A percentile compares a stretch with the other conserved stretches of the same genome.
These are phyloP conservation scores for Meyerozyma elateridarum DNA, from an alignment of 1,139 yeast species.

Conservation along the genomic window DNA sequence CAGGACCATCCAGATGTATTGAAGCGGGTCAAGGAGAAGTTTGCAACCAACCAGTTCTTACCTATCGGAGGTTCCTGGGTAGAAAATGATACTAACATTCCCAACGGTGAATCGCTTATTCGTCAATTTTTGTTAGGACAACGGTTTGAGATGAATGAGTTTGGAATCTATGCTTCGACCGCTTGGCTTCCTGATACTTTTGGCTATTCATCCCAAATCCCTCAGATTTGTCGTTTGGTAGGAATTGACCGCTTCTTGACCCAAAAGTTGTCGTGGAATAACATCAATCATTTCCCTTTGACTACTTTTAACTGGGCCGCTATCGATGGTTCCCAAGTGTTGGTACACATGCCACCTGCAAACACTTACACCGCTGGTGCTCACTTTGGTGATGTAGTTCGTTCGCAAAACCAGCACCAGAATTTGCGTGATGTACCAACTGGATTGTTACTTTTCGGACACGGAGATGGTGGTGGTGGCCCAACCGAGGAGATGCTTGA, in stretches of 20 bases:
- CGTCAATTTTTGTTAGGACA: slow-evolving; percentile 92
- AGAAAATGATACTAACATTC: slow-evolving; percentile 93
- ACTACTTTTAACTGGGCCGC: slow-evolving; percentile 94
- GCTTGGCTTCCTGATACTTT: slow-evolving; percentile 98
- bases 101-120: slow-evolving; percentile 83
- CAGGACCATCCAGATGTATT: slow-evolving; percentile 81
- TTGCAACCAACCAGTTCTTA: slow-evolving; percentile 67
- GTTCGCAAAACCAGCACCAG: slow-evolving; percentile 78
- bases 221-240: slow-evolving; percentile 82
- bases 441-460: slow-evolving; percentile 79
- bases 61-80: slow-evolving; percentile 99
- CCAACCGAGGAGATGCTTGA: slow-evolving; percentile 93
- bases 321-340: slow-evolving; percentile 85
- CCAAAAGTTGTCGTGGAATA: slow-evolving; percentile 94
- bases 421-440: slow-evolving; percentile 75
- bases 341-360: slow-evolving; percentile 97
- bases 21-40: slow-evolving; percentile 57
- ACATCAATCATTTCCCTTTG: slow-evolving; percentile 84
- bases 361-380: slow-evolving; percentile 93
- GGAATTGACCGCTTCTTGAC: slow-evolving; percentile 84
- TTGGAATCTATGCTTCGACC: slow-evolving; percentile 68
- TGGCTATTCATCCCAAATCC: slow-evolving; percentile 93
- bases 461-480: slow-evolving; percentile 99
- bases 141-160: slow-evolving; percentile 70
- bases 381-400: slow-evolving; percentile 83